Percentiles rank a stretch among this genome's conserved stretches.
Evolutionary conservation across 805 yeast species (phyloP).

Genomic region (Cyberlindnera galapagoensis): DNA sequence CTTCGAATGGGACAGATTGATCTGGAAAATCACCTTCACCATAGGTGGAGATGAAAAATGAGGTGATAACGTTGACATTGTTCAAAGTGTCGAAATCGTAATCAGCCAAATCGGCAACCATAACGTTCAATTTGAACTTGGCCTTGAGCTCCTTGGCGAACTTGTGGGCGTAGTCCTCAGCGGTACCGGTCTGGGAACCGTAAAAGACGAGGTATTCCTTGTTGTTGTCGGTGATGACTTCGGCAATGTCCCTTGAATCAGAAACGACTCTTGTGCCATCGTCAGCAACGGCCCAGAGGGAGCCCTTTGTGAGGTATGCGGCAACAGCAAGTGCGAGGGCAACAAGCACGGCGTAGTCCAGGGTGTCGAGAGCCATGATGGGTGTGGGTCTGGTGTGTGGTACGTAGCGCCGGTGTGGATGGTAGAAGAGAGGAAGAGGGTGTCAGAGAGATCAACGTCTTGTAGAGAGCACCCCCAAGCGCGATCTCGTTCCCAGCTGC

Average conservation of each 20-base stretch:
- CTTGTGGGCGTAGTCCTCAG: conserved; percentile 92
- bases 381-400: neutral
- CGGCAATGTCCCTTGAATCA: conserved; percentile 51
- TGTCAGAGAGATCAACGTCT: no score
- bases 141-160: conserved; percentile 83
- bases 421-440: no score
- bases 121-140: conserved; percentile 71
- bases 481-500: no score
- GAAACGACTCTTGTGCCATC: conserved; percentile 28
- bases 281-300: conserved; percentile 37
- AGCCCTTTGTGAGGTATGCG: conserved; percentile 63
- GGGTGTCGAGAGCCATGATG: conserved; percentile 56
- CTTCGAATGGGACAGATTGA: conserved; percentile 77
- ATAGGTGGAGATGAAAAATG: conserved; percentile 84
- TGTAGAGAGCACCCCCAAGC: no score
- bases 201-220: conserved; percentile 77
- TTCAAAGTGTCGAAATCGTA: conserved; percentile 77
- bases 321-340: conserved; percentile 60
- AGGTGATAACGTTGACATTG: conserved; percentile 54
- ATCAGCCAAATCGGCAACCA: conserved; percentile 85
- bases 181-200: conserved; percentile 98
- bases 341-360: conserved; percentile 63
- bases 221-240: conserved; percentile 49
- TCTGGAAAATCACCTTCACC: conserved; percentile 99
- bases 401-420: no score